Conservation (phyloP, 73 alveolate genomes). For the Durusdinium trenchii region DNA sequence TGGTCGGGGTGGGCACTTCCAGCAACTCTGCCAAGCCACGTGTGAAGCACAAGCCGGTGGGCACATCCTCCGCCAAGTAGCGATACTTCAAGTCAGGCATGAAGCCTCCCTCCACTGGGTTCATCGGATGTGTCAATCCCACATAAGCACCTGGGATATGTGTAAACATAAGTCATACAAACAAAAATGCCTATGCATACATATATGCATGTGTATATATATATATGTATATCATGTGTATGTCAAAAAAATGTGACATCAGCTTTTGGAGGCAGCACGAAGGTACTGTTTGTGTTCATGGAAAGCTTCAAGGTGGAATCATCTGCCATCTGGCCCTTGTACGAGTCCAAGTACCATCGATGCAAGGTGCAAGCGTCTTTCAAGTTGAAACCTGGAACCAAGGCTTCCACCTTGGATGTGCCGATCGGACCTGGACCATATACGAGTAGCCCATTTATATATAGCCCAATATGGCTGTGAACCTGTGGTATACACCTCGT, state of each 20-base stretch:
- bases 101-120: conserved; percentile 90
- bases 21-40: conserved; percentile 85
- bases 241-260: too few species aligned
- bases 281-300: conserved; percentile 94
- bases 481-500: too few species aligned
- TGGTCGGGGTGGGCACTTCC: conserved; percentile 92
- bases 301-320: conserved; percentile 90
- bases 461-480: too few species aligned
- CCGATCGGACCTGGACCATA: too few species aligned
- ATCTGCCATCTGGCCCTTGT: conserved; percentile 95
- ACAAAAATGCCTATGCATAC: too few species aligned
- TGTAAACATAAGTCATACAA: too few species aligned
- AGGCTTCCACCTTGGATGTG: too few species aligned
- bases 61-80: conserved; percentile 91
- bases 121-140: conserved; percentile 89
- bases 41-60: conserved; percentile 90
- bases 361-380: conserved; percentile 94
- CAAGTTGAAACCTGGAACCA: conserved; percentile 72
- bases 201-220: too few species aligned
- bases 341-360: conserved; percentile 86
- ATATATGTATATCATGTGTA: too few species aligned
- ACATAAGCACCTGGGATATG: too few species aligned
- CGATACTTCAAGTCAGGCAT: conserved; percentile 95
- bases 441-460: too few species aligned
- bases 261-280: too few species aligned